A percentile compares a stretch with the other conserved stretches of the same genome.
Conservation (phyloP, 805 yeast species). For the Komagataella pastoris region DNA sequence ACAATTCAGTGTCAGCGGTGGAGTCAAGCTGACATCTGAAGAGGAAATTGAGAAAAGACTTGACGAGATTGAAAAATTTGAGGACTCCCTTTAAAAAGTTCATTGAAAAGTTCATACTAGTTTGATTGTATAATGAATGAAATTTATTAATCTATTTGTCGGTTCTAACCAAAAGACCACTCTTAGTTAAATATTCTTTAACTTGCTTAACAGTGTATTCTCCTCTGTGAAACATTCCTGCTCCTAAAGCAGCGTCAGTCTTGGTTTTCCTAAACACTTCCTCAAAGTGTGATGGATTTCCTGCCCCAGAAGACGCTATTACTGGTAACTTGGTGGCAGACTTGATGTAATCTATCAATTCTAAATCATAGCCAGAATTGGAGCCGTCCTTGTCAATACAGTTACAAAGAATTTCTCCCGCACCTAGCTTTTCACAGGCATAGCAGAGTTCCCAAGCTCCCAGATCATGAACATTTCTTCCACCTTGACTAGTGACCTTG, state of each 20-base stretch:
- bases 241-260: constrained; percentile 96
- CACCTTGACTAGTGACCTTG: constrained; percentile 94
- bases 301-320: constrained; percentile 97
- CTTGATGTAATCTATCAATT: constrained; percentile 69
- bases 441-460: constrained; percentile 84
- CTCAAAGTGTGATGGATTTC: constrained; percentile 79
- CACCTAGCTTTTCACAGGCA: constrained; percentile 89
- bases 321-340: constrained; percentile 75
- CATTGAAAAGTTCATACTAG: constrained; percentile 9
- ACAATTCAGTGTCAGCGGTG: constrained; percentile 86
- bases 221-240: constrained; percentile 96
- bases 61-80: constrained; percentile 39
- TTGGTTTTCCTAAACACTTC: constrained; percentile 74
- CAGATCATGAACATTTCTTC: constrained; percentile 74
- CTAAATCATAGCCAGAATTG: constrained; percentile 87
- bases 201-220: constrained; percentile 84
- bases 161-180: constrained; percentile 64
- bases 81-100: constrained; percentile 13
- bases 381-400: constrained; percentile 97
- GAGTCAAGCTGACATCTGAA: constrained; percentile 45
- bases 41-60: constrained; percentile 35
- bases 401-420: constrained; percentile 87
- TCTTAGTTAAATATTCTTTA: constrained; percentile 45
- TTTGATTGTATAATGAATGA: constrained; percentile 23
- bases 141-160: constrained; percentile 23